Evolutionary conservation across 768 basidiomycete species (phyloP).

Genomic region (Boletus patriciae): DNA sequence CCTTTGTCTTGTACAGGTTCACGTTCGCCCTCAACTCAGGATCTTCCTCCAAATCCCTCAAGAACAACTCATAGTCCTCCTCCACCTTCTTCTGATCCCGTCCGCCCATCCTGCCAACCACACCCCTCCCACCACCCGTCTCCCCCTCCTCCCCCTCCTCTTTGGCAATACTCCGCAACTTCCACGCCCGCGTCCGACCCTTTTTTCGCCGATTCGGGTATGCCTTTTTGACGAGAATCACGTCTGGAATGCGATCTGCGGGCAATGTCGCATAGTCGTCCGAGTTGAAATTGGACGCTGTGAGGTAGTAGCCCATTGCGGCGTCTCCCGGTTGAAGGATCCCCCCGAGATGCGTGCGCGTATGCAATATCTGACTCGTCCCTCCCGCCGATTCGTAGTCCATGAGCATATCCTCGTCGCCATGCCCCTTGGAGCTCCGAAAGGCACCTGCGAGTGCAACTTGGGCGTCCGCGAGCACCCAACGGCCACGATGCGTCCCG

Average conservation of each 20-base stretch:
- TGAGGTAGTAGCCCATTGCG: conserved; percentile 86
- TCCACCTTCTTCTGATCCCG: conserved; percentile 91
- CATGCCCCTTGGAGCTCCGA: conserved; percentile 48
- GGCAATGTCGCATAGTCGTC: conserved; percentile 74
- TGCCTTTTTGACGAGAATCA: conserved; percentile 91
- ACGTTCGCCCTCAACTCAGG: conserved; percentile 84
- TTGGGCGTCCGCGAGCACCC: conserved; percentile 84
- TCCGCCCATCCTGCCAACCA: conserved; percentile 89
- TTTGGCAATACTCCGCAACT: conserved; percentile 87
- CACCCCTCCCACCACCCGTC: conserved; percentile 72
- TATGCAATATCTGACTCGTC: conserved; percentile 85
- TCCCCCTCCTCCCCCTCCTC: conserved; percentile 88
- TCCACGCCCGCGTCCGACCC: conserved; percentile 81
- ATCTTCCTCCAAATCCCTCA: conserved; percentile 93
- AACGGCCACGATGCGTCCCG: conserved; percentile 65
- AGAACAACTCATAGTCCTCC: conserved; percentile 94
- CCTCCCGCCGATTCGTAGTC: conserved; percentile 59
- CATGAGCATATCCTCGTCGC: conserved; percentile 53
- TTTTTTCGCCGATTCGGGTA: conserved; percentile 95
- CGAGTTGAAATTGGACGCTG: conserved; percentile 91
- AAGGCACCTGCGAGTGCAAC: conserved; percentile 85
- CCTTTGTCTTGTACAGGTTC: conserved; percentile 78
- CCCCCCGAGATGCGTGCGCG: conserved; percentile 93
- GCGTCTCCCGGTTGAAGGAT: conserved; percentile 95
- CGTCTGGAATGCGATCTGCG: conserved; percentile 74